Conservation (phyloP, 768 basidiomycete species). For the Obba rivulosa region DNA sequence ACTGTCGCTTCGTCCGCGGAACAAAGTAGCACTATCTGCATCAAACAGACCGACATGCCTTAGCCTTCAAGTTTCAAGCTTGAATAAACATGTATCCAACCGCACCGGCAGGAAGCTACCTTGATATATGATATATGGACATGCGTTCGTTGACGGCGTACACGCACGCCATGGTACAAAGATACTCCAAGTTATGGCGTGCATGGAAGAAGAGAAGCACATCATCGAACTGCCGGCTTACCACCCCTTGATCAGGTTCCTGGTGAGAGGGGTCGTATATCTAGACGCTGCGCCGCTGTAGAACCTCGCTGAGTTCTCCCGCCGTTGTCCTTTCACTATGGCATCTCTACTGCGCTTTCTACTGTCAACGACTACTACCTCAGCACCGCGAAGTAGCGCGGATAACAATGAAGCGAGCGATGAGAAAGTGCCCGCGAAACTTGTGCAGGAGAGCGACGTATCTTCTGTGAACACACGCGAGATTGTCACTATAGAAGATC, state of each 20-base stretch:
- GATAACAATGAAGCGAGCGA: neutral
- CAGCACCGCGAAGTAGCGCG: neutral
- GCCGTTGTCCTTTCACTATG: neutral
- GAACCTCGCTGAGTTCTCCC: neutral
- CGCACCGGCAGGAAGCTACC: too few relatives aligned
- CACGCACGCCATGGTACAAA: neutral
- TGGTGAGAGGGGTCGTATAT: neutral
- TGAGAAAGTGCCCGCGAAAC: neutral
- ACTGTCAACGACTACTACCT: neutral
- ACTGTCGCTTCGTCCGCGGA: too few relatives aligned
- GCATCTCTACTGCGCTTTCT: neutral
- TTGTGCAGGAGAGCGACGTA: neutral
- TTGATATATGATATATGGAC: neutral
- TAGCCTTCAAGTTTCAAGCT: too few relatives aligned
- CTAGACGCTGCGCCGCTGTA: neutral
- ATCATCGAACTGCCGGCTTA: too few relatives aligned
- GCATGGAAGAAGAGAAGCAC: neutral
- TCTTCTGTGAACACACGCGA: neutral
- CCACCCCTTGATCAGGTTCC: too few relatives aligned
- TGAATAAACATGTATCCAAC: too few relatives aligned
- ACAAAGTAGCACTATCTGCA: too few relatives aligned
- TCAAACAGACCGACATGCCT: too few relatives aligned
- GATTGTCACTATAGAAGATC: conserved; percentile 8
- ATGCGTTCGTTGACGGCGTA: neutral
- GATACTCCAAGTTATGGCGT: conserved; percentile 1